A percentile compares a stretch with the other conserved stretches of the same genome.
Conservation (phyloP, 2,329 filamentous ascomycete species). For the Elsinoe arachidis region DNA sequence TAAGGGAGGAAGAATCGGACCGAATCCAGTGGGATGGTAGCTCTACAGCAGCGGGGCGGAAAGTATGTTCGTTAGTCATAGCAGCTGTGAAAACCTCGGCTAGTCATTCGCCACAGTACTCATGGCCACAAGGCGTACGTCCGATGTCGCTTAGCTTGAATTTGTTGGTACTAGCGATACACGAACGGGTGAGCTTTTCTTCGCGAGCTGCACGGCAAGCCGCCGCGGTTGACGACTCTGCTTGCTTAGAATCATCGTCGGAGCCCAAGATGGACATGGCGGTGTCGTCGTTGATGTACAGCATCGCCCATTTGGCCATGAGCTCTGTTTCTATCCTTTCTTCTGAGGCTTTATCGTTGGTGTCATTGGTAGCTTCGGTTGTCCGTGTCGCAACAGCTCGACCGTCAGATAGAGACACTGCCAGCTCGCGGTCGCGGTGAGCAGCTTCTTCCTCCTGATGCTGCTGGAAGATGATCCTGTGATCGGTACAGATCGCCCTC, state of each 20-base stretch:
- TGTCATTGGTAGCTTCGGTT: not conserved
- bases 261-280: not conserved
- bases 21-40: slow-evolving; percentile 31
- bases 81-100: slow-evolving; percentile 33
- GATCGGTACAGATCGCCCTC: not conserved
- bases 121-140: not conserved
- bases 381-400: not conserved
- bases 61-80: slow-evolving; percentile 42
- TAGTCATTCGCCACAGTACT: slow-evolving; percentile 44
- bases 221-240: not conserved
- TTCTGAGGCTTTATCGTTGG: not conserved
- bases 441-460: not conserved
- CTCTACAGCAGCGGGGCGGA: slow-evolving; percentile 45
- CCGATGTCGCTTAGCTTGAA: not conserved
- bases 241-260: not conserved
- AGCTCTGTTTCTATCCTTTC: not conserved
- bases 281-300: not conserved
- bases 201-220: not conserved
- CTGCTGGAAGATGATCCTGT: not conserved
- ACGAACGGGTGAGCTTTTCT: not conserved
- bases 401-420: not conserved
- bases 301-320: not conserved
- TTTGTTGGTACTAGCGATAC: not conserved
- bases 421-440: not conserved
- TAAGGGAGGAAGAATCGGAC: slow-evolving; percentile 29